Percentiles rank a stretch among this genome's conserved stretches.
Evolutionary conservation across 495 filamentous ascomycete species (phyloP).

Genomic region (Apiosordaria backusii): DNA sequence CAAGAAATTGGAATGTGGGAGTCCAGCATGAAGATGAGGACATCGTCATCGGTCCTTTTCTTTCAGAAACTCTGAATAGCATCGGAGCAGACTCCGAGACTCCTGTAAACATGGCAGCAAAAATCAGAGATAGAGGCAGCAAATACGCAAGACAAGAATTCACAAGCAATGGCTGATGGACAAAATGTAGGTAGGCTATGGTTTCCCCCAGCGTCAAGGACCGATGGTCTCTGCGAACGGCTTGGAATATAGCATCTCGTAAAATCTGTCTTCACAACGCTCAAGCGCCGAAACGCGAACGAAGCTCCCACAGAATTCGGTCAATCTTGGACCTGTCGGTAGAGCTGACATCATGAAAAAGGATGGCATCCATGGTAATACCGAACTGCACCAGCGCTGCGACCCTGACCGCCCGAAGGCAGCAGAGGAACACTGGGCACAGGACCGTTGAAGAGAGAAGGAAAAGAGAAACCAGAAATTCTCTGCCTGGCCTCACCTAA

Average conservation of each 20-base stretch:
- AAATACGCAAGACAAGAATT: conserved; percentile 1
- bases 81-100: neutral
- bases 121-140: neutral
- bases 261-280: conserved; percentile 50
- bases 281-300: conserved; percentile 57
- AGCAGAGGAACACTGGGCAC: conserved; percentile 74
- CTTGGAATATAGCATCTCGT: conserved; percentile 80
- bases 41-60: conserved; percentile 2
- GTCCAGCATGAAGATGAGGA: neutral
- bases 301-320: conserved; percentile 51
- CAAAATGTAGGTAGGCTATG: conserved; percentile 70
- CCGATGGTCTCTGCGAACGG: conserved; percentile 80
- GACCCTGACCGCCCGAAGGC: conserved; percentile 59
- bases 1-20: neutral
- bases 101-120: neutral
- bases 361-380: conserved; percentile 72
- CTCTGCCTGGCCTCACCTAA: conserved; percentile 9
- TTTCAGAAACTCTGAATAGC: neutral
- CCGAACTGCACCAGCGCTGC: conserved; percentile 77
- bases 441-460: conserved; percentile 62
- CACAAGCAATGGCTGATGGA: neutral
- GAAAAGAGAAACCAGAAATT: conserved; percentile 38
- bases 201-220: conserved; percentile 81
- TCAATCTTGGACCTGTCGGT: conserved; percentile 91
- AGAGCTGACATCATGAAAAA: conserved; percentile 72